phyloP scores from a whole-genome alignment of 2,329 filamentous ascomycete species.

The Hymenoscyphus fraxineus region DNA sequence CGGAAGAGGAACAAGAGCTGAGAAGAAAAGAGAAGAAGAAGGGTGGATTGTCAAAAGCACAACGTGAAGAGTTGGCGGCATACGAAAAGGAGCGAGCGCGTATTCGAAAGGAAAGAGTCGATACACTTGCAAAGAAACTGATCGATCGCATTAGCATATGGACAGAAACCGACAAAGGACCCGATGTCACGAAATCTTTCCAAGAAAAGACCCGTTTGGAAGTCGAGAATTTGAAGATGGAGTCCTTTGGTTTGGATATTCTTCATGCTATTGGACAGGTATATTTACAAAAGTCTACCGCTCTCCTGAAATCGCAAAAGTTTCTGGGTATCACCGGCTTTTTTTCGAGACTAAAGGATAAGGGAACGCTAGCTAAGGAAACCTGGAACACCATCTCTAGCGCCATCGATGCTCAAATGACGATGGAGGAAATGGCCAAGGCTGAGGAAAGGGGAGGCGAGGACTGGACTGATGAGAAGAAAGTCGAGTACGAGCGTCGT shows the following conservation, averaged over 20 bases:
- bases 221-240: constrained; percentile 98
- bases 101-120: constrained; percentile 84
- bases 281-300: constrained; percentile 82
- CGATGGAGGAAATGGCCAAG: constrained; percentile 98
- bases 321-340: constrained; percentile 95
- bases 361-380: constrained; percentile 94
- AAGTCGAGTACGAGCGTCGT: constrained; percentile 88
- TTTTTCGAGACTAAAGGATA: constrained; percentile 90
- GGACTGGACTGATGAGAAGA: constrained; percentile 97
- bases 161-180: constrained; percentile 92
- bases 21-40: constrained; percentile 87
- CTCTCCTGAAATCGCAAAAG: constrained; percentile 90
- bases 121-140: constrained; percentile 78
- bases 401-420: constrained; percentile 94
- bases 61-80: constrained; percentile 84
- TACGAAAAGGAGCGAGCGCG: constrained; percentile 82
- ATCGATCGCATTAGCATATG: constrained; percentile 86
- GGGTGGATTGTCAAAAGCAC: constrained; percentile 80
- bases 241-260: constrained; percentile 95
- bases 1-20: constrained; percentile 70
- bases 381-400: constrained; percentile 97
- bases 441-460: constrained; percentile 92
- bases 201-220: constrained; percentile 92
- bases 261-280: constrained; percentile 90
- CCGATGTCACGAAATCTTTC: constrained; percentile 83